Percentiles rank a stretch among this genome's conserved stretches.
These are phyloP conservation scores for Fomes fomentarius DNA, from an alignment of 1,284 basidiomycete species.

Conservation along the genomic window DNA sequence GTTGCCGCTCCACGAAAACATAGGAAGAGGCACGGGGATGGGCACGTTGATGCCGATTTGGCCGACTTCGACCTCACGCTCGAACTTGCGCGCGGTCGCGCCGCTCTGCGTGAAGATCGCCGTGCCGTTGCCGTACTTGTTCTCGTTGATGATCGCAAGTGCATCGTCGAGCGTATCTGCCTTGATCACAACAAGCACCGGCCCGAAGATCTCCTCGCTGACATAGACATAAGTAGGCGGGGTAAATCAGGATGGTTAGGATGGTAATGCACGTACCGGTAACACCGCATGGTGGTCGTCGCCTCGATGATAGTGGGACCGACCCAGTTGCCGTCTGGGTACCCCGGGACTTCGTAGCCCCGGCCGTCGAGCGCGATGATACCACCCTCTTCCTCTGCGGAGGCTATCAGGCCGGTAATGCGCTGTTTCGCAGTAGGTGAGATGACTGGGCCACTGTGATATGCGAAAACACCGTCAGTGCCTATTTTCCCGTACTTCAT, in stretches of 20 bases:
- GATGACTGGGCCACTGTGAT: conserved; percentile 86
- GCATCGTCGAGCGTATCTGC: conserved; percentile 93
- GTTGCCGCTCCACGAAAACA: conserved; percentile 94
- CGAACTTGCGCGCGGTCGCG: conserved; percentile 94
- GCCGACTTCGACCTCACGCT: conserved; percentile 87
- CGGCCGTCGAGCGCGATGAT: conserved; percentile 90
- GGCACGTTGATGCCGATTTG: conserved; percentile 96
- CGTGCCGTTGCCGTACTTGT: conserved; percentile 93
- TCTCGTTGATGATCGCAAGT: conserved; percentile 86
- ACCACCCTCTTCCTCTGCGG: conserved; percentile 86
- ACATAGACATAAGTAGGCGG: not conserved
- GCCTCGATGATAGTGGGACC: conserved; percentile 93
- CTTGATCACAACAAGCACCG: conserved; percentile 81
- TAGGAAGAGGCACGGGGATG: conserved; percentile 87
- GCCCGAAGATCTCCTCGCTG: conserved; percentile 96
- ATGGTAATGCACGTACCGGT: conserved; percentile 58
- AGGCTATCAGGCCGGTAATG: conserved; percentile 79
- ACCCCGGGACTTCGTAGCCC: conserved; percentile 67
- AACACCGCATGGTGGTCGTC: conserved; percentile 83
- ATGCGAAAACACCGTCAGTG: not conserved
- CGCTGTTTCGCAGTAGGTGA: conserved; percentile 86
- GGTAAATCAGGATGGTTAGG: not conserved
- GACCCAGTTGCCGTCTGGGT: conserved; percentile 93
- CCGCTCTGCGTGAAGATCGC: conserved; percentile 97
- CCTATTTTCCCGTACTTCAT: too few species aligned